phyloP scores from a whole-genome alignment of 2,329 filamentous ascomycete species.

The Dothiorella sarmentorum region DNA sequence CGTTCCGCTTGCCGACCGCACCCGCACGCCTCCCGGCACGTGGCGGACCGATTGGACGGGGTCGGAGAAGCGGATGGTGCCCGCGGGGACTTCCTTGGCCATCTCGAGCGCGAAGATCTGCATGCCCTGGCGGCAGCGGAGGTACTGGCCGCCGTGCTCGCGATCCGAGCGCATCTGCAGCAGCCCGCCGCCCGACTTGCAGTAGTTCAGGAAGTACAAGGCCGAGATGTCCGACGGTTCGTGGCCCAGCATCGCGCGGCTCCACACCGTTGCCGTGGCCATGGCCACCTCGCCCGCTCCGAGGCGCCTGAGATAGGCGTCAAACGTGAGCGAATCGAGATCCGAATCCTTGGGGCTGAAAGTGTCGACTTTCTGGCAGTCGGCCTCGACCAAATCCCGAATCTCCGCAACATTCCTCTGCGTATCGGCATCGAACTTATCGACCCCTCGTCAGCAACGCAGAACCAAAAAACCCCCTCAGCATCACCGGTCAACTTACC shows the following conservation, averaged over 20 bases:
- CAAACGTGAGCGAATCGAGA: conserved; percentile 38
- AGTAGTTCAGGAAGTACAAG: conserved; percentile 55
- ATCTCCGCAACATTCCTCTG: conserved; percentile 23
- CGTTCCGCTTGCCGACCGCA: conserved; percentile 26
- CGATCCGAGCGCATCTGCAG: conserved; percentile 51
- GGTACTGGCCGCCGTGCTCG: conserved; percentile 52
- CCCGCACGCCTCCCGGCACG: conserved; percentile 20
- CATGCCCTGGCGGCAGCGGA: conserved; percentile 44
- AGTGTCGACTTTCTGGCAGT: conserved; percentile 35
- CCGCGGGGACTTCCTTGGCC: conserved; percentile 32
- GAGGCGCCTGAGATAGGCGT: conserved; percentile 35
- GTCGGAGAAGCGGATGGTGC: conserved; percentile 28
- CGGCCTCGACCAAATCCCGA: conserved; percentile 38
- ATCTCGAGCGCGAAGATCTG: conserved; percentile 42
- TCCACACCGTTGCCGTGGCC: conserved; percentile 44
- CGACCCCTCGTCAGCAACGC: too few relatives aligned
- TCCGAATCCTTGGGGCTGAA: background rate
- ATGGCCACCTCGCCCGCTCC: conserved; percentile 34
- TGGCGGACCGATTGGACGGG: conserved; percentile 35
- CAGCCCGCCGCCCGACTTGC: conserved; percentile 51
- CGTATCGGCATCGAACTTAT: conserved; percentile 18
- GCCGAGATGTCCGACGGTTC: conserved; percentile 51
- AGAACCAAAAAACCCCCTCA: too few relatives aligned
- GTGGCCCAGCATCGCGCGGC: conserved; percentile 50
- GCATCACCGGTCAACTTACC: conserved; percentile 21